Evolutionary conservation across 768 basidiomycete species (phyloP).

Genomic region (Tylopilus sp.): DNA sequence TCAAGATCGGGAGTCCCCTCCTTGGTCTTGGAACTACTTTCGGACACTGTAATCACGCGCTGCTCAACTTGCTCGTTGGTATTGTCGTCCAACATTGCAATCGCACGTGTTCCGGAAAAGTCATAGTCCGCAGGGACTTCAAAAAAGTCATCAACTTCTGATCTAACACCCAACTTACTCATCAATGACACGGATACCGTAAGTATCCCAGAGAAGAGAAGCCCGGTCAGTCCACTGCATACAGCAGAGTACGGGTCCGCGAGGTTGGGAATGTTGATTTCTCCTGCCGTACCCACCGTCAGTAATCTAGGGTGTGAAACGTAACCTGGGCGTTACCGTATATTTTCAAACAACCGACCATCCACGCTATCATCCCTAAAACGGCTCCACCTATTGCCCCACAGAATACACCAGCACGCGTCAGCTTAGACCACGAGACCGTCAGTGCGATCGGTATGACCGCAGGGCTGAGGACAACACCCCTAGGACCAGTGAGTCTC

Average conservation of each 20-base stretch:
- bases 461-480: conserved; percentile 46
- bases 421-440: conserved; percentile 46
- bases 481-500: conserved; percentile 29
- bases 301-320: background rate
- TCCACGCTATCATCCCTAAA: conserved; percentile 47
- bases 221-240: conserved; percentile 36
- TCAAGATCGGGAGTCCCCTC: conserved; percentile 11
- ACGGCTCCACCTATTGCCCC: conserved; percentile 41
- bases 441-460: conserved; percentile 49
- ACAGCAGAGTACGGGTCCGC: conserved; percentile 40
- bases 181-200: conserved; percentile 34
- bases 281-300: conserved; percentile 19
- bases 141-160: background rate
- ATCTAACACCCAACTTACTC: conserved; percentile 21
- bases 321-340: conserved; percentile 30
- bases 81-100: conserved; percentile 28
- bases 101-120: conserved; percentile 35
- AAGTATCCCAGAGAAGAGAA: conserved; percentile 37
- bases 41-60: background rate
- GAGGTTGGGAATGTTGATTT: conserved; percentile 35
- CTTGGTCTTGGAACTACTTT: background rate
- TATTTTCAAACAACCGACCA: conserved; percentile 50
- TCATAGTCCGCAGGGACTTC: conserved; percentile 35
- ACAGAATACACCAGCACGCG: conserved; percentile 35
- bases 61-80: background rate